Evolutionary conservation across 148 eudicot species (phyloP).

Genomic region (Dianthus caryophyllus): DNA sequence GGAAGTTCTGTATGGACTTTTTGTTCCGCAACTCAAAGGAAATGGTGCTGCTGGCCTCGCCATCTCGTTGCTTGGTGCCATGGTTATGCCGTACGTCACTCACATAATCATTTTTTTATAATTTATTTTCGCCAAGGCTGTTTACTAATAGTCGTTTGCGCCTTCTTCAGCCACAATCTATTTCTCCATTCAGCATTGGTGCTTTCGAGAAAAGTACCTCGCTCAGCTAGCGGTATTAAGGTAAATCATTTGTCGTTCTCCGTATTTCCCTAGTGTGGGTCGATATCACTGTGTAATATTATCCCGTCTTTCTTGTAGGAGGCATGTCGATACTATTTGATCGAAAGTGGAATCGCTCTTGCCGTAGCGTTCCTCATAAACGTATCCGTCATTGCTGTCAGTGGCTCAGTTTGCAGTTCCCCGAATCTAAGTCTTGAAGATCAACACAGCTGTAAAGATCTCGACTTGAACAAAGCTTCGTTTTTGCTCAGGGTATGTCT

Average conservation of each 20-base stretch:
- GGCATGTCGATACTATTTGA: constrained; percentile 85
- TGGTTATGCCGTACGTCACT: constrained; percentile 98
- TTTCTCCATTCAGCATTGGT: constrained; percentile 98
- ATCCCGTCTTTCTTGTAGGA: constrained; percentile 51
- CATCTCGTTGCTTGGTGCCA: constrained; percentile 96
- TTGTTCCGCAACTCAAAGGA: constrained; percentile 91
- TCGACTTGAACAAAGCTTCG: constrained; percentile 90
- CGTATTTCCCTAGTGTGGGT: not conserved
- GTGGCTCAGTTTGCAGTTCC: constrained; percentile 87
- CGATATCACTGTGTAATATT: not conserved
- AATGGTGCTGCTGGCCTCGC: constrained; percentile 83
- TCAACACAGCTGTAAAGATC: constrained; percentile 62
- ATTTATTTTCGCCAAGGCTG: not conserved
- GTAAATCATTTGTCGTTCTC: constrained; percentile 32
- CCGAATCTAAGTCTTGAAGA: constrained; percentile 52
- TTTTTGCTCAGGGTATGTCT: constrained; percentile 70
- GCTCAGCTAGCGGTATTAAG: constrained; percentile 72
- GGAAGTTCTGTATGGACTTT: constrained; percentile 75
- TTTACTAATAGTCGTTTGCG: not conserved
- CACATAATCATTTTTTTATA: not conserved
- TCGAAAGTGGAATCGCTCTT: constrained; percentile 90
- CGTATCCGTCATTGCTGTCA: constrained; percentile 83
- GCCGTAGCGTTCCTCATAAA: constrained; percentile 84
- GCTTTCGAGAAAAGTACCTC: constrained; percentile 92
- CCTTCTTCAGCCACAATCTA: constrained; percentile 82